Base-by-base conservation (phyloP, 768 basidiomycete species). In the Daedalea quercina region DNA sequence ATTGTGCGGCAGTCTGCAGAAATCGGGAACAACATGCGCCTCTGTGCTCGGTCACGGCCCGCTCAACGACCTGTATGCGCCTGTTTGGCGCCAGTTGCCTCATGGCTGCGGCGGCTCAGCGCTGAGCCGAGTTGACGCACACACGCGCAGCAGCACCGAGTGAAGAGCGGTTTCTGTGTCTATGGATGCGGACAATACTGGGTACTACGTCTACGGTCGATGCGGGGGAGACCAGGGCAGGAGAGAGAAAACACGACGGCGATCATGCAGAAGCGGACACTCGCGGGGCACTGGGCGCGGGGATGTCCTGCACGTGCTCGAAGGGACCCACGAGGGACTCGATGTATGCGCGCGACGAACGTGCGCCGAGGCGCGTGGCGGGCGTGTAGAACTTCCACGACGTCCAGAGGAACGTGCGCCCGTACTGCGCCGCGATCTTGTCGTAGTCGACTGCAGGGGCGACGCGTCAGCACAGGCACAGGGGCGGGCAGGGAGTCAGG, bases 341-440 rank as follows among this genome's bases (percentile, higher is more conserved):
- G 8, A 61, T 43, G 43, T 55, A 51, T 17, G 17, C 43, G 40
- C 54, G 55, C 25, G 52, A 52, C n/a, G 47, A 28, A 40, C 52
- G 52, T 45, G 61, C 57, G 28, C 43, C 33, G 35, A 59, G 40
- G 22, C 53, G 33, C 53, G 58, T 62, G 37, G 74, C 66, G 0
- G 85, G 85, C 19, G 76, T 67, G 61, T 86, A 88, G 60, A 77
- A 87, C 51, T 67, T 66, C 54, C 73, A 69, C 3, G 78, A 78
- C 56, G 86, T 90, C 87, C 87, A 90, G 49, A 89, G 70, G 73
- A 90, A 90, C 62, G 76, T 66, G 37, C 87, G 80, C 22, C 83
- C 76, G 61, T 87, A 77, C 59, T 77, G 77, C 13, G 80, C 73
- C 20, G 76, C 75, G 31, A 76, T 81, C 63, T 78, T 80, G 54